Evolutionary conservation across 2,329 filamentous ascomycete genomes (phyloP).

Genomic region (Ophiostoma pallidulum): DNA sequence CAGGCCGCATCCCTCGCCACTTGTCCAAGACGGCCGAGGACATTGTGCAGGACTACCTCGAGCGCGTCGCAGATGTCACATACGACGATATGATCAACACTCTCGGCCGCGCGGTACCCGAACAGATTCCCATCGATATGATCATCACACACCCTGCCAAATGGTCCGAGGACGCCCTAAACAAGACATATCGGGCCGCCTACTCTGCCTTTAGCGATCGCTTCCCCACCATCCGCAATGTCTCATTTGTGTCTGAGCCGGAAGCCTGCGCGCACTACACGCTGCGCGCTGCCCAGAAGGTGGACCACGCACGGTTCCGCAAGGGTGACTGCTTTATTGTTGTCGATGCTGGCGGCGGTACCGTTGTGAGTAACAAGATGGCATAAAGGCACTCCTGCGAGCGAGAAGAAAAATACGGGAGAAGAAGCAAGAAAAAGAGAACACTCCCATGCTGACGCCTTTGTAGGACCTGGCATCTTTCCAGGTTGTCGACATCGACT

Average conservation of each 20-base stretch:
- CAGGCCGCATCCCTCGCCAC: slow-evolving; percentile 10
- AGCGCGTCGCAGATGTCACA: slow-evolving; percentile 10
- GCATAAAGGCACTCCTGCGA: neutral
- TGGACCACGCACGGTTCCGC: slow-evolving; percentile 15
- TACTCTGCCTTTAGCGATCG: slow-evolving; percentile 9
- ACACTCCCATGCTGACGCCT: neutral
- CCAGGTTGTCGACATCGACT: slow-evolving; percentile 17
- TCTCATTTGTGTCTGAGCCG: slow-evolving; percentile 15
- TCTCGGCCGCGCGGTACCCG: slow-evolving; percentile 2
- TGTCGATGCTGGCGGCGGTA: slow-evolving; percentile 22
- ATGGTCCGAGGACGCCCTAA: slow-evolving; percentile 13
- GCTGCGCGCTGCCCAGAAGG: slow-evolving; percentile 18
- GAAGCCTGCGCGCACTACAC: slow-evolving; percentile 17
- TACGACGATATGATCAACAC: slow-evolving; percentile 10
- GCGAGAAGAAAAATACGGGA: neutral
- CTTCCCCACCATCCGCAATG: slow-evolving; percentile 13
- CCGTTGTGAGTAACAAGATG: slow-evolving; percentile 14
- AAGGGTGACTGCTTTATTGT: slow-evolving; percentile 21
- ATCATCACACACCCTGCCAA: slow-evolving; percentile 17
- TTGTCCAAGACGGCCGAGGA: slow-evolving; percentile 13
- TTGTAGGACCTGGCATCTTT: slow-evolving; percentile 18
- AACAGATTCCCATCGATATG: slow-evolving; percentile 14
- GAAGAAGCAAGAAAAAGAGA: no score
- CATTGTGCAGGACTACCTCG: slow-evolving; percentile 16
- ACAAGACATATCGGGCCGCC: slow-evolving; percentile 16